Conservation (phyloP, 345 rosid species). For the Populus euphratica region DNA sequence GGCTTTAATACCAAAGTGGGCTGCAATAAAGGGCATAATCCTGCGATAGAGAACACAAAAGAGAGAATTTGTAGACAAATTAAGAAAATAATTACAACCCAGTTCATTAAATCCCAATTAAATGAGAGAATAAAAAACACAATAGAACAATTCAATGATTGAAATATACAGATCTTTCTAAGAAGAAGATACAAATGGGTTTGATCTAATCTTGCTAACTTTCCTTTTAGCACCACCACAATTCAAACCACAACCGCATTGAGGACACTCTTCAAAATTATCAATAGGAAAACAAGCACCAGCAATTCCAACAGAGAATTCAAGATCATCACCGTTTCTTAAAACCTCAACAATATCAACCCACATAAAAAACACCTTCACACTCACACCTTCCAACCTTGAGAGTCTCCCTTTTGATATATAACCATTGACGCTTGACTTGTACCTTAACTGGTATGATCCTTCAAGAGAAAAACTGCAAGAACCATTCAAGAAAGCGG, state of each 20-base stretch:
- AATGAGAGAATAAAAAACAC: background rate
- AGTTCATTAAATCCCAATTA: slow-evolving; percentile 7
- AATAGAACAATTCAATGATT: background rate
- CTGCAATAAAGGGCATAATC: background rate
- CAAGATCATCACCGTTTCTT: slow-evolving; percentile 45
- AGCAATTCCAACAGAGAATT: slow-evolving; percentile 63
- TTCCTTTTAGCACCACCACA: slow-evolving; percentile 30
- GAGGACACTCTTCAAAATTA: slow-evolving; percentile 70
- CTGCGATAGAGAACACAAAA: background rate
- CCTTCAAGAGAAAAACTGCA: slow-evolving; percentile 64
- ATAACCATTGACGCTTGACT: slow-evolving; percentile 42
- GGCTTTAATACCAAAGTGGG: background rate
- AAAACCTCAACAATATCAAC: slow-evolving; percentile 59
- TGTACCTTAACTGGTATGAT: slow-evolving; percentile 52
- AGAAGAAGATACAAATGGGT: slow-evolving; percentile 37
- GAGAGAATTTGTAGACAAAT: background rate
- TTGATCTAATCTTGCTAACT: slow-evolving; percentile 22
- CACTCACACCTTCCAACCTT: slow-evolving; percentile 54
- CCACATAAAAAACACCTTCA: slow-evolving; percentile 56
- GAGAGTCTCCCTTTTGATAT: slow-evolving; percentile 44
- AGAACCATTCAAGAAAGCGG: slow-evolving; percentile 44
- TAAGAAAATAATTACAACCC: slow-evolving; percentile 3
- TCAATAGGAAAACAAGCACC: slow-evolving; percentile 58
- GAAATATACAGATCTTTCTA: slow-evolving; percentile 18
- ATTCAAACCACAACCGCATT: slow-evolving; percentile 81